phyloP scores from a whole-genome alignment of 192 early-diverging fungal genomes.

The Entomortierella beljakovae region DNA sequence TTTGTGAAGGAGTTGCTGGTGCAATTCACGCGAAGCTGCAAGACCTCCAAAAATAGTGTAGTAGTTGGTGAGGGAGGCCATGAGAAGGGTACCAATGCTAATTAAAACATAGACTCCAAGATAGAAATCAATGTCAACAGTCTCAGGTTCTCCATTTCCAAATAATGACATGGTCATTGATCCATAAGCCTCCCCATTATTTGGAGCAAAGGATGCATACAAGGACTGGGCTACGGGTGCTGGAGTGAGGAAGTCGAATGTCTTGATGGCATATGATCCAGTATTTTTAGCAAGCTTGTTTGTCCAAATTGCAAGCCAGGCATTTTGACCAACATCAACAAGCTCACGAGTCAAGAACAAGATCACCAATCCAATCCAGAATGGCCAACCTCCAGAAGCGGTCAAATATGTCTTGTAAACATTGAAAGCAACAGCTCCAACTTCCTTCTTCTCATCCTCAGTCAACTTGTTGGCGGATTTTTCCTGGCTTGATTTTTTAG shows the following conservation, averaged over 20 bases:
- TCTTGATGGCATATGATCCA: conserved; percentile 36
- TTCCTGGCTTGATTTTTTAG: conserved; percentile 50
- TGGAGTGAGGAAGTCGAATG: conserved; percentile 23
- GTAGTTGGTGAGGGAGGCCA: conserved; percentile 55
- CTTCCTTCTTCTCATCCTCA: conserved; percentile 84
- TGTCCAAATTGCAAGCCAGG: conserved; percentile 57
- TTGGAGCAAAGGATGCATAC: conserved; percentile 24
- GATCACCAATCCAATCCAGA: conserved; percentile 69
- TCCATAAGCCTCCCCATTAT: conserved; percentile 3
- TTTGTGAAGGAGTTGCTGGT: conserved; percentile 63
- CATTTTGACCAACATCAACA: conserved; percentile 69
- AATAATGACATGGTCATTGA: conserved; percentile 33
- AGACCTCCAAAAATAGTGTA: conserved; percentile 62
- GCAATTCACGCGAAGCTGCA: conserved; percentile 68
- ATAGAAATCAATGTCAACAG: conserved; percentile 70
- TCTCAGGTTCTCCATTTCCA: conserved; percentile 29
- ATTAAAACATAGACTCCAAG: conserved; percentile 70
- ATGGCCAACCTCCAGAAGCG: conserved; percentile 72
- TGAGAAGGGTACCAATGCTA: conserved; percentile 57
- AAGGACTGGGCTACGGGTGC: conserved; percentile 26
- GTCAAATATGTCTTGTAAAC: conserved; percentile 86
- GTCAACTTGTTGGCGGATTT: conserved; percentile 73
- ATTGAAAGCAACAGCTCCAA: conserved; percentile 77
- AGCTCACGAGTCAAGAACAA: conserved; percentile 58
- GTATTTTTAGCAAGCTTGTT: conserved; percentile 37